Percentiles rank a stretch among this genome's conserved stretches.
phyloP scores from a whole-genome alignment of 257 asterid genomes.

The Solanum neorickii region DNA sequence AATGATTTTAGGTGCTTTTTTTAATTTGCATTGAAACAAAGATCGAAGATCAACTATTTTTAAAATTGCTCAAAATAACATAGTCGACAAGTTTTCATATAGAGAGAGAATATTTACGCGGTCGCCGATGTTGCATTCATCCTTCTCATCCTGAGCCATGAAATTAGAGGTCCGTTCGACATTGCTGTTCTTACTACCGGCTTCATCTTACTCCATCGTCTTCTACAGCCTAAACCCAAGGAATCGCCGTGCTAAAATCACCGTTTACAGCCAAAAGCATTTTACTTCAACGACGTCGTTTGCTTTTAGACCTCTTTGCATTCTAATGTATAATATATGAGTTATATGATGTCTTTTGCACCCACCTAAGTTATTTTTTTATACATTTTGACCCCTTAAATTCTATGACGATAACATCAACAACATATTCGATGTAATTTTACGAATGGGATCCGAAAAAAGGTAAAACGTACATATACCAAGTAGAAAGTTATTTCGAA shows the following conservation, averaged over 20 bases:
- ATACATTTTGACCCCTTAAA: background rate
- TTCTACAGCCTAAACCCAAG: background rate
- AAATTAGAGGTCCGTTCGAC: slow-evolving; percentile 80
- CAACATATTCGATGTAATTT: background rate
- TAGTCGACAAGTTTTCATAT: too few species aligned
- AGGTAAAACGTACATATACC: fast-evolving
- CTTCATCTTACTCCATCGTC: slow-evolving; percentile 35
- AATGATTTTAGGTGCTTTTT: too few species aligned
- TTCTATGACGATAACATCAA: background rate
- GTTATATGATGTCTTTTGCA: too few species aligned
- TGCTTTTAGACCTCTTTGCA: background rate
- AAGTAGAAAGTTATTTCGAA: too few species aligned
- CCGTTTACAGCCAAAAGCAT: background rate
- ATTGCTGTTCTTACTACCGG: slow-evolving; percentile 68
- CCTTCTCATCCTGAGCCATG: slow-evolving; percentile 70
- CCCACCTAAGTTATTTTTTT: background rate
- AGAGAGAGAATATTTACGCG: background rate
- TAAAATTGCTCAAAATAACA: background rate
- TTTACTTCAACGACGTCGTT: background rate
- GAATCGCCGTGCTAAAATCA: background rate
- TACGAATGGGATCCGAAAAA: slow-evolving; percentile 21
- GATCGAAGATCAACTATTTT: too few species aligned
- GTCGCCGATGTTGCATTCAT: background rate
- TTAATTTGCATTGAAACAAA: too few species aligned
- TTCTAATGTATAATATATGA: too few species aligned